Base-by-base conservation (phyloP, 2,329 filamentous ascomycete species). In the Stagonosporopsis chrysanthemi region DNA sequence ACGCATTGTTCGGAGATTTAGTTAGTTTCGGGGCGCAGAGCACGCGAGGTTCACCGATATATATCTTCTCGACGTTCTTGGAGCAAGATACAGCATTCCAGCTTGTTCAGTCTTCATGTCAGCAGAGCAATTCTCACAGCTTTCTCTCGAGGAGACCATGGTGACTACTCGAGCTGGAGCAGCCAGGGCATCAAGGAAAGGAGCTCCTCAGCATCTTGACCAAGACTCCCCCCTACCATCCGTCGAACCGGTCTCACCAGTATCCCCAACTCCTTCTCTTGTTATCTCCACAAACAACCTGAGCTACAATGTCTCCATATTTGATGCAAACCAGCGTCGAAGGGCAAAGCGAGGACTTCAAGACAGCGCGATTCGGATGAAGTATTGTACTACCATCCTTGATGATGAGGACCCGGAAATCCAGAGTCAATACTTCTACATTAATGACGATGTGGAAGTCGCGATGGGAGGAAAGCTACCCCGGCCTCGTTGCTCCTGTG, bases 121-220 rank as follows among this genome's bases (percentile, higher is more conserved):
- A 60, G 71, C 64, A 44, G 73, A 76, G 66, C 68, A 69, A 48
- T 70, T 76, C 42, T 73, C 71, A 36, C 72, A 71, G 59, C 70
- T 76, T 58, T 72, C 72, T 56, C 63, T 76, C n/a, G 66, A 65
- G 58, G 72, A 74, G 60, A 64, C 61, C 23, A 76, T 76, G 74
- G 73, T 76, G 60, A 76, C 69, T 45, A 75, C 74, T 68, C 70
- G 73, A 61, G 68, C 73, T 59, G 63, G 69, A 46, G 71, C 73
- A 51, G 71, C 69, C 58, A 71, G 63, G 61, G 69, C 65, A 62
- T 61, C 63, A 56, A 66, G 60, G 56, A 64, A 57, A 44, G 45
- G 58, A 58, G 52, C 58, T 44, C 56, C 62, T 9, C 58, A 60
- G 19, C 49, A 66, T 6, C 62, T 65, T 17, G 66, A 64, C 15